Conservation (phyloP, 2,329 filamentous ascomycete genomes). For the Talaromyces islandicus region DNA sequence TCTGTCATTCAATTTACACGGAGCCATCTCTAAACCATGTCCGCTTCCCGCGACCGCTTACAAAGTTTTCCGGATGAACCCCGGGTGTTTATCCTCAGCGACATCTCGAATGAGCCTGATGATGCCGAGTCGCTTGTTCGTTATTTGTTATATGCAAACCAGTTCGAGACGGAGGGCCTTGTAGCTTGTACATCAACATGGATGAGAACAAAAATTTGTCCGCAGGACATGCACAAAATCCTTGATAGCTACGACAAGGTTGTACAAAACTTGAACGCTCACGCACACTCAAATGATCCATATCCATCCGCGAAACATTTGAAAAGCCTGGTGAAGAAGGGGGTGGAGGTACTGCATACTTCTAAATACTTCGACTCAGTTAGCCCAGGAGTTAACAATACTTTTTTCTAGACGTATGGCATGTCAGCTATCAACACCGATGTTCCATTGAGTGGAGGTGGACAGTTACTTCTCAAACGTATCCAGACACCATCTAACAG, state of each 20-base stretch:
- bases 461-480: conserved; percentile 21
- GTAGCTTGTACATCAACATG: conserved; percentile 44
- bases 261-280: conserved; percentile 33
- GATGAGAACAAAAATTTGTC: conserved; percentile 36
- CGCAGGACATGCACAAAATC: conserved; percentile 41
- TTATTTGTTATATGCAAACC: conserved; percentile 42
- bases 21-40: too few relatives aligned
- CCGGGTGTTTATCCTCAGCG: conserved; percentile 36
- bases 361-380: too few relatives aligned
- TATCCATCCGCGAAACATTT: conserved; percentile 28
- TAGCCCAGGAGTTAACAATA: too few relatives aligned
- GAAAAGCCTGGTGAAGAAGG: background rate
- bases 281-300: conserved; percentile 39
- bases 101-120: conserved; percentile 45
- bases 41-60: too few relatives aligned
- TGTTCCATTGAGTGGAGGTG: background rate
- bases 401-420: background rate
- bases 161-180: conserved; percentile 43
- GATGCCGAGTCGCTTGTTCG: conserved; percentile 42
- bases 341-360: too few relatives aligned
- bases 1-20: too few relatives aligned
- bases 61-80: background rate
- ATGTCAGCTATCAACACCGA: background rate
- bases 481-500: conserved; percentile 26
- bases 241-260: conserved; percentile 40